phyloP scores from a whole-genome alignment of 176 grass and related monocot genomes.

The Metroxylon sagu region DNA sequence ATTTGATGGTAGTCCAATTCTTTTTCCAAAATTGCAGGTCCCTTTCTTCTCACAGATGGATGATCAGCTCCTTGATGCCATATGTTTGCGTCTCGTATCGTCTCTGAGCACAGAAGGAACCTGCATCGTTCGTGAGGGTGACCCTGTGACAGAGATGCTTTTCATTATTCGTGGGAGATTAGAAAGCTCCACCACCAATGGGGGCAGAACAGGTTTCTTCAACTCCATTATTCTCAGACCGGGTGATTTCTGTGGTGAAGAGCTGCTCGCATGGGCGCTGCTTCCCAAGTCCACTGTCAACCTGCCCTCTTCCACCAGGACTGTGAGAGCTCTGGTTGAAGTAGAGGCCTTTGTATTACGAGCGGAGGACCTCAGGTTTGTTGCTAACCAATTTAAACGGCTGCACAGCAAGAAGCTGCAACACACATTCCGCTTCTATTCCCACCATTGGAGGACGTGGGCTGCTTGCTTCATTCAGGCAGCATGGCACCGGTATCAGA shows the following conservation, averaged over 20 bases:
- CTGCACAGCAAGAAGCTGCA: conserved; percentile 42
- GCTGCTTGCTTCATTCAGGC: conserved; percentile 33
- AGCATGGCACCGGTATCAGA: conserved; percentile 14
- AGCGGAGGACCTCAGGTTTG: conserved; percentile 38
- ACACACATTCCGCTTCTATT: conserved; percentile 31
- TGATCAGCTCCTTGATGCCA: conserved; percentile 24
- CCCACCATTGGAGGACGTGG: conserved; percentile 38
- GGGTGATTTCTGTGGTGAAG: conserved; percentile 38
- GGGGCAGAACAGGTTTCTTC: conserved; percentile 25
- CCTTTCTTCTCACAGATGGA: conserved; percentile 46
- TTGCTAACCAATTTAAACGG: conserved; percentile 27
- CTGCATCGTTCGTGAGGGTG: conserved; percentile 29
- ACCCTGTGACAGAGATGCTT: conserved; percentile 35
- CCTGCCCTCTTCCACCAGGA: conserved; percentile 31
- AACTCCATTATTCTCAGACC: conserved; percentile 29
- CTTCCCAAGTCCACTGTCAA: conserved; percentile 5
- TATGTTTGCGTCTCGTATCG: conserved; percentile 33
- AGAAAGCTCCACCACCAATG: conserved; percentile 28
- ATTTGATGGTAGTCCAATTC: too few species aligned
- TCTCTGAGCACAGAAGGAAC: conserved; percentile 25
- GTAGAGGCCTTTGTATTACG: conserved; percentile 34
- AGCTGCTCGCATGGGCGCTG: conserved; percentile 39
- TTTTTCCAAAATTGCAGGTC: conserved; percentile 21
- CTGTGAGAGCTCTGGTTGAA: conserved; percentile 20
- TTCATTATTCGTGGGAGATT: conserved; percentile 26